Conservation (phyloP, 805 yeast genomes). For the Barnettozyma pratensis region DNA sequence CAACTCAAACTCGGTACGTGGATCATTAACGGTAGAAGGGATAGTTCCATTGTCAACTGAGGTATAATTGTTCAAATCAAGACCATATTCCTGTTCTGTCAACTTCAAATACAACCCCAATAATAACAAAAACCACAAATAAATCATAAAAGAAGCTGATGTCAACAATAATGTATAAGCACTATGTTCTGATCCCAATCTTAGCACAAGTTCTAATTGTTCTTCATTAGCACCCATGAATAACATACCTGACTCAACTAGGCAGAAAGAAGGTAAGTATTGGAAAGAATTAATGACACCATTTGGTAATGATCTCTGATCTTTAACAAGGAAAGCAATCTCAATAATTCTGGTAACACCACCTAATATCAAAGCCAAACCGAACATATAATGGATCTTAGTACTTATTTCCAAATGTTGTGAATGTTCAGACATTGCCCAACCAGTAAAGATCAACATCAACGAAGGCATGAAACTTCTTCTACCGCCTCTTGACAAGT, state of each 20-base stretch:
- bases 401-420: slow-evolving; percentile 77
- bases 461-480: slow-evolving; percentile 79
- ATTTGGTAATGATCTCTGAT: slow-evolving; percentile 36
- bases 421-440: slow-evolving; percentile 88
- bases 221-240: slow-evolving; percentile 95
- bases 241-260: slow-evolving; percentile 70
- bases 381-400: slow-evolving; percentile 84
- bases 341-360: slow-evolving; percentile 76
- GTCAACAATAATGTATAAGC: slow-evolving; percentile 70
- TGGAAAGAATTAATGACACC: slow-evolving; percentile 67
- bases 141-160: slow-evolving; percentile 69
- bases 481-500: slow-evolving; percentile 59
- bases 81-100: slow-evolving; percentile 2
- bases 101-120: slow-evolving; percentile 52
- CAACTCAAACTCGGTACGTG: slow-evolving; percentile 20
- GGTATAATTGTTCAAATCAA: slow-evolving; percentile 11
- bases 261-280: slow-evolving; percentile 76
- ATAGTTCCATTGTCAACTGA: slow-evolving; percentile 8
- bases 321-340: slow-evolving; percentile 70
- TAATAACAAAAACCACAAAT: slow-evolving; percentile 59
- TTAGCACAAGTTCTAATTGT: slow-evolving; percentile 65
- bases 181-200: slow-evolving; percentile 78
- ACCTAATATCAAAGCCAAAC: slow-evolving; percentile 71
- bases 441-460: slow-evolving; percentile 83
- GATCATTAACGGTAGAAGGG: background rate